Base-by-base conservation (phyloP, 2,329 filamentous ascomycete species). In the Alternaria ethzedia region DNA sequence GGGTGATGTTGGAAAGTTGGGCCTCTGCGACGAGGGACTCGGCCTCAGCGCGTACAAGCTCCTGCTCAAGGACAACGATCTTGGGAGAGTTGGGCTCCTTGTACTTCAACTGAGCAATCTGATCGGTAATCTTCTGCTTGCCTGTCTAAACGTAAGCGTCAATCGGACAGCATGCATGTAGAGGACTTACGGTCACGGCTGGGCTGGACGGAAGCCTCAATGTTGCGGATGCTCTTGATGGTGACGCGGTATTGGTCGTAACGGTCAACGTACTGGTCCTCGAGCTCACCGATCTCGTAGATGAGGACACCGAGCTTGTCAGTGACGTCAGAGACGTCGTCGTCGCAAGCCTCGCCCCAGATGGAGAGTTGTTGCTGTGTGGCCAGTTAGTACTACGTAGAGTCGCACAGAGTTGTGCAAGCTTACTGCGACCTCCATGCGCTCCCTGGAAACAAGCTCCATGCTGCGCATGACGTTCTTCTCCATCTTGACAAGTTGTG, bases 391-490 rank as follows among this genome's bases (percentile, higher is more conserved):
- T 61, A 56, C 52, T 15, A n/a, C 15, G 51, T 46, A 49, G 30
- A 63, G 47, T 57, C 58, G 30, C 15, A 46, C 54, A 57, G 12
- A 13, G n/a, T 36, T 54, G 21, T 23, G 54, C 63, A 67, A 13
- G 87, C 93, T 78, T 91, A 97, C 94, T 78, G 96, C 96, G 71
- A 97, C 95, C 77, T 98, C 96, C 94, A 98, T 98, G 75, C 96
- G 90, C 86, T 99, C 96, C 77, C 94, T 91, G 49, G 94, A 94
- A 57, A 98, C 96, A 54, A 93, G 87, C 81, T 99, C 96, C 87
- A 98, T 90, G 80, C 94, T 97, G 82, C 96, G 93, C 96, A 99
- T 99, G 61, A 97, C 93, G 80, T 99, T 98, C 90, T 99, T 99
- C 85, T 99, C 96, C 96, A 99, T 99, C 89, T 99, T 99, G 68